Evolutionary conservation across 73 alveolate genomes (phyloP), one percentile per base, ranked within the genome.

Genomic region (Paramecium sexaurelia): DNA sequence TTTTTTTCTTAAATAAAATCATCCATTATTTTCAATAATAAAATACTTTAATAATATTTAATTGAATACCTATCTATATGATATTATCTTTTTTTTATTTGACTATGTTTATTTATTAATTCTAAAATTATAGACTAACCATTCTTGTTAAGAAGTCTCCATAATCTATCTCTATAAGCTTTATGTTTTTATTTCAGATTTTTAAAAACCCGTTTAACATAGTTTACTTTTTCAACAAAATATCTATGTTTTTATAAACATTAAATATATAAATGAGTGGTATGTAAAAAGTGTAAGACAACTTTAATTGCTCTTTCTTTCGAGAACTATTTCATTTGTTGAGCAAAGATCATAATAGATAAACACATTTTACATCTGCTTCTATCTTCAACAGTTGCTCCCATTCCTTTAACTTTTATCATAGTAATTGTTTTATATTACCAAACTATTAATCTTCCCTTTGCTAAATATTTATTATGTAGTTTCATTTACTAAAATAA

Each of bases 101-200:
- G 36, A 78, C 55, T 40, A 24, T 32, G 27, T 41, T 29, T 39
- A 78, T 40, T 45, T 1, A 43, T 39, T 15, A 39, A 43, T 40
- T 40, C 73, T 10, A 78, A 17, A 9, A 61, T 61, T 9, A 78
- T 78, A 20, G 43, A 8, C 13, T 45, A 22, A 6, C 75, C 68
- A 40, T 78, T 37, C n/a, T 78, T 78, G 10, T 22, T 40, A 13
- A 78, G 22, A 3, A 17, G 7, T 45, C 90, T 78, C 43, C 40
- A 45, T 45, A 78, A 78, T 45, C 90, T 78, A 39, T 78, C 90
- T 78, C 73, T 78, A 43, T 40, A 78, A 19, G 90, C 90, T 24
- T 78, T 78, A 15, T 78, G 27, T 43, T 78, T 78, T 75, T 24
- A 41, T 78, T 78, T 40, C 15, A 39, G 41, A 9, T 39, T 78